phyloP scores from a whole-genome alignment of 1,284 basidiomycete genomes.

The Blastosporella zonata region DNA sequence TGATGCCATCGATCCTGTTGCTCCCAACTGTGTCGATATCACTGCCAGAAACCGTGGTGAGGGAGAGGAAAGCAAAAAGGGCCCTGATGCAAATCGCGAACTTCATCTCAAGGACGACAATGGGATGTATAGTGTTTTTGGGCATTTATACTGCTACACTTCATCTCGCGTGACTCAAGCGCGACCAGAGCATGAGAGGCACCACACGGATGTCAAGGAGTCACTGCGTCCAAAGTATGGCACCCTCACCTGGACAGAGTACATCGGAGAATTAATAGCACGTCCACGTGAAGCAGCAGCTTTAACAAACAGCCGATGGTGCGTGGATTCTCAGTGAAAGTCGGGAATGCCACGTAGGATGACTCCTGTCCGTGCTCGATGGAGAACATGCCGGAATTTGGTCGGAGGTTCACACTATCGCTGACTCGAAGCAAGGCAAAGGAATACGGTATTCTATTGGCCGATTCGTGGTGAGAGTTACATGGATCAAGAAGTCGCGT shows the following conservation, averaged over 20 bases:
- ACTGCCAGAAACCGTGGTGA: slow-evolving; percentile 1
- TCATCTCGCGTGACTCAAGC: slow-evolving; percentile 1
- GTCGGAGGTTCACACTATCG: not conserved
- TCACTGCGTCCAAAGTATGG: too few relatives aligned
- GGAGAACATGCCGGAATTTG: not conserved
- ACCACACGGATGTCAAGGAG: too few relatives aligned
- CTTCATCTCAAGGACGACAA: slow-evolving; percentile 8
- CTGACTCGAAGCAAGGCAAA: not conserved
- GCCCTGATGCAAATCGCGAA: not conserved
- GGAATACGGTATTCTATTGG: too few relatives aligned
- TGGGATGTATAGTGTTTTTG: not conserved
- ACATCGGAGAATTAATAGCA: not conserved
- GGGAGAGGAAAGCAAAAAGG: not conserved
- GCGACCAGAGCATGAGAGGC: not conserved
- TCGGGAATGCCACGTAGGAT: not conserved
- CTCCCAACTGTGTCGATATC: slow-evolving; percentile 15
- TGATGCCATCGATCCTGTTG: slow-evolving; percentile 13
- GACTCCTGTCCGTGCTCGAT: not conserved
- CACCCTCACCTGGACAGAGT: too few relatives aligned
- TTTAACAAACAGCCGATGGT: too few relatives aligned
- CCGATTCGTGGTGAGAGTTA: not conserved
- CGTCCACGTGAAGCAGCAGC: not conserved
- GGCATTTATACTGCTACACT: slow-evolving; percentile 9
- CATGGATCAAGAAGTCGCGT: too few relatives aligned
- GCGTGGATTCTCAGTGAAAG: too few relatives aligned